Evolutionary conservation across 1,139 yeast species (phyloP).

Genomic region (Yamadazyma blattariae): DNA sequence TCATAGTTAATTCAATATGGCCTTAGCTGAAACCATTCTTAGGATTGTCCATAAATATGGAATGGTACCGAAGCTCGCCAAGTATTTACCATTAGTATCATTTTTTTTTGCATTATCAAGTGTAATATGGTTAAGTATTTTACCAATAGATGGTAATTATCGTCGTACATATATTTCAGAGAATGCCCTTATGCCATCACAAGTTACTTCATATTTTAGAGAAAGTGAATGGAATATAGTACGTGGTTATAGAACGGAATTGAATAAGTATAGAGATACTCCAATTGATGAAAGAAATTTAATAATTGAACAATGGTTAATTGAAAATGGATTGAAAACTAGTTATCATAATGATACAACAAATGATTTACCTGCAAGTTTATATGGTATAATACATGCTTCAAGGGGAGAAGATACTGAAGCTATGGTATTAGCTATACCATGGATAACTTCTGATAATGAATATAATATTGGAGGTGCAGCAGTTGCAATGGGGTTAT

Average conservation of each 20-base stretch:
- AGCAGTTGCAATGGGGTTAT: slow-evolving; percentile 67
- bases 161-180: slow-evolving; percentile 87
- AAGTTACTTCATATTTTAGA: slow-evolving; percentile 86
- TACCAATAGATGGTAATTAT: slow-evolving; percentile 82
- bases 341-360: slow-evolving; percentile 38
- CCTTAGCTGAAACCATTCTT: slow-evolving; percentile 54
- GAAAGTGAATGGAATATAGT: slow-evolving; percentile 94
- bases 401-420: slow-evolving; percentile 97
- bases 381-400: slow-evolving; percentile 86
- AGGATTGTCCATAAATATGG: slow-evolving; percentile 56
- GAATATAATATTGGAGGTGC: slow-evolving; percentile 78
- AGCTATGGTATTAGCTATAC: slow-evolving; percentile 87
- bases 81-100: slow-evolving; percentile 60
- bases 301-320: slow-evolving; percentile 57
- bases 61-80: slow-evolving; percentile 54
- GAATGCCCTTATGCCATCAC: slow-evolving; percentile 96
- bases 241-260: slow-evolving; percentile 75
- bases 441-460: slow-evolving; percentile 67
- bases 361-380: slow-evolving; percentile 46
- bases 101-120: slow-evolving; percentile 60
- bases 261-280: slow-evolving; percentile 36
- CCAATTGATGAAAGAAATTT: slow-evolving; percentile 37
- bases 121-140: slow-evolving; percentile 59
- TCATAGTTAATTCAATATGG: slow-evolving; percentile 53
- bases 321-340: slow-evolving; percentile 71